Base-by-base conservation (phyloP, 352 stramenopile genomes). In the Globisporangium middletonii region DNA sequence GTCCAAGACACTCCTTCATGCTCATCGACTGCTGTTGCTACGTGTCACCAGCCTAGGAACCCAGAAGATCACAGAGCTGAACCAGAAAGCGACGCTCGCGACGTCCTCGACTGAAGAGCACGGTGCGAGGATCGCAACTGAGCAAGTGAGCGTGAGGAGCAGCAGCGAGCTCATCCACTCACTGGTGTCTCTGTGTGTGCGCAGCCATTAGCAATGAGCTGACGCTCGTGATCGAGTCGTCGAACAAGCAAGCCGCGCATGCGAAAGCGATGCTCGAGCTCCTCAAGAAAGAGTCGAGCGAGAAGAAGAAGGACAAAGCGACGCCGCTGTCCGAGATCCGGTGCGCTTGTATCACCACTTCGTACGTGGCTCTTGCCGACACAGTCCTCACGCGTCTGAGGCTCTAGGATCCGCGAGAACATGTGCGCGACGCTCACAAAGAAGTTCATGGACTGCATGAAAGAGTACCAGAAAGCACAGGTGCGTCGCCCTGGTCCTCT, bases 361-460 rank as follows among this genome's bases (percentile, higher is more conserved):
- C n/a, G n/a, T n/a, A n/a, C n/a, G n/a, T n/a, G n/a, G n/a, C n/a
- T n/a, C n/a, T n/a, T n/a, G n/a, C n/a, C 13, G 13, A 42, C 9
- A 27, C 13, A 59, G 33, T 52, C 57, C 28, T 38, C 30, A 28
- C 52, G 19, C 41, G 52, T 19, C 27, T 35, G 4, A 11, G 33
- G 7, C 33, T 12, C 33, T 45, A 86, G 96, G 57, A 97, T 99
- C 46, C 86, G 97, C 35, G 95, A 99, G 60, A 99, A 99, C 69
- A 93, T 99, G 72, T 94, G 88, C 35, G 97, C 96, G 60, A 99
- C 96, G 4, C 73, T 99, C 27, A 98, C 94, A 4, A 94, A 97
- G 53, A 99, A 99, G 71, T 99, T 99, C 67, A 97, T 99, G 68
- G 94, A 99, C 71, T 92, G 97, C 62, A 98, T 99, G 88, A 99